These are phyloP conservation scores for Scleroderma bovista DNA, from an alignment of 768 basidiomycete genomes.

Conservation along the genomic window DNA sequence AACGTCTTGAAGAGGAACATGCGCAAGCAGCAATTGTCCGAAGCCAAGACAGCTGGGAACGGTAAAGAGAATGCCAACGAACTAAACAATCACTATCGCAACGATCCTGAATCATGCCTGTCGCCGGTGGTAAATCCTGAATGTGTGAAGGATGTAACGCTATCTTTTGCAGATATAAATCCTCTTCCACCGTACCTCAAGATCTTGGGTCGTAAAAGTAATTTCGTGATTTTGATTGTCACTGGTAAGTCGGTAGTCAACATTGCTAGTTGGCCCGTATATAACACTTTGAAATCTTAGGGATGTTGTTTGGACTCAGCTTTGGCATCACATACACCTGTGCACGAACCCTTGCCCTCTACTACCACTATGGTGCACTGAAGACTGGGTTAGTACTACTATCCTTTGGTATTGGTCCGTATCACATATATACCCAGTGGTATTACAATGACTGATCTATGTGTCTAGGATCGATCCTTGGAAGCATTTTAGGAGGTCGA, in stretches of 20 bases:
- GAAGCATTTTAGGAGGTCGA: conserved; percentile 55
- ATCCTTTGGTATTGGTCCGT: conserved; percentile 61
- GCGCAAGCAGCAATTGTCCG: conserved; percentile 13
- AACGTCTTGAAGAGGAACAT: conserved; percentile 46
- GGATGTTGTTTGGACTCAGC: conserved; percentile 63
- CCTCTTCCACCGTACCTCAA: conserved; percentile 57
- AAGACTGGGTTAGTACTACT: conserved; percentile 75
- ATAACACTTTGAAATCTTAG: conserved; percentile 28
- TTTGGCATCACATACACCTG: conserved; percentile 73
- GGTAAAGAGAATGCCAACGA: conserved; percentile 7
- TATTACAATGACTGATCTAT: neutral
- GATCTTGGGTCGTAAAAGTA: conserved; percentile 62
- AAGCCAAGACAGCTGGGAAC: conserved; percentile 10
- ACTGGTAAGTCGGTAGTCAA: conserved; percentile 20
- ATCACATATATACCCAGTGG: neutral
- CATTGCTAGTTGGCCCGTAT: neutral
- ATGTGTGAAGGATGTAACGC: conserved; percentile 35
- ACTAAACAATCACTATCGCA: neutral
- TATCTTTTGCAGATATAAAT: conserved; percentile 67
- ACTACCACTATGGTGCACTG: conserved; percentile 67
- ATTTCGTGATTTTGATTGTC: conserved; percentile 49
- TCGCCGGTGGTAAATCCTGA: conserved; percentile 6
- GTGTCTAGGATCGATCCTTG: conserved; percentile 39
- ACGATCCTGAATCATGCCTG: conserved; percentile 23
- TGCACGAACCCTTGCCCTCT: conserved; percentile 59